Base-by-base conservation (phyloP, 257 asterid genomes). In the Fraxinus cuspidata region DNA sequence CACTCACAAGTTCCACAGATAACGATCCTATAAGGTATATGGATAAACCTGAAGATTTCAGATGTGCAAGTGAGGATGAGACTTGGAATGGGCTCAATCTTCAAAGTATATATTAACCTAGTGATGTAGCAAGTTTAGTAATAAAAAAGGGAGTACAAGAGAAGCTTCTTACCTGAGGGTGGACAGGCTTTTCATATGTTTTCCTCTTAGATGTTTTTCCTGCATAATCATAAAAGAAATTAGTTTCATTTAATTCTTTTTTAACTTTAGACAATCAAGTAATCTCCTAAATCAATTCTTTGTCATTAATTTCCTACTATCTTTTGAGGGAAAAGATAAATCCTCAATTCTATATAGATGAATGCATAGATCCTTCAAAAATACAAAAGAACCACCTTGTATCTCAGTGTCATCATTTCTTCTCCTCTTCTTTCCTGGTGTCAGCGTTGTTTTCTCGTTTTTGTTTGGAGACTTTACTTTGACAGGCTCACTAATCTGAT, bases 341-440 rank as follows among this genome's bases (percentile, higher is more conserved):
- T 40, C 29, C 5, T 72, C 42, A 70, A 37, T 69, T 31, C 31
- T 73, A 74, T 74, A 38, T 19, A 7, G 16, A 71, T 70, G 42
- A 31, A 64, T 27, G 38, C 73, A 27, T 25, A 63, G n/a, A 60
- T 56, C 31, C 7, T n/a, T 21, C 72, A 7, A 47, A 44, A 71
- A 29, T 4, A 76, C 56, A 53, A 2, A 72, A 23, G 58, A 64
- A 15, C 32, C 58, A 83, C 88, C 92, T 83, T 82, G 85, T 63
- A 78, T 82, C 76, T 80, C 84, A 29, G 70, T 28, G 35, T 71
- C 82, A 72, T 83, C 78, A 32, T 75, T 79, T 32, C 73, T 79
- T 82, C 78, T 85, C 89, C 90, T 84, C 85, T 85, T 88, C 82
- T 74, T 78, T 80, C 47, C 76, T 16, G 83, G 83, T 32, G 81